Conservation (phyloP, 2,329 filamentous ascomycete genomes). For the Hymenoscyphus albidus region DNA sequence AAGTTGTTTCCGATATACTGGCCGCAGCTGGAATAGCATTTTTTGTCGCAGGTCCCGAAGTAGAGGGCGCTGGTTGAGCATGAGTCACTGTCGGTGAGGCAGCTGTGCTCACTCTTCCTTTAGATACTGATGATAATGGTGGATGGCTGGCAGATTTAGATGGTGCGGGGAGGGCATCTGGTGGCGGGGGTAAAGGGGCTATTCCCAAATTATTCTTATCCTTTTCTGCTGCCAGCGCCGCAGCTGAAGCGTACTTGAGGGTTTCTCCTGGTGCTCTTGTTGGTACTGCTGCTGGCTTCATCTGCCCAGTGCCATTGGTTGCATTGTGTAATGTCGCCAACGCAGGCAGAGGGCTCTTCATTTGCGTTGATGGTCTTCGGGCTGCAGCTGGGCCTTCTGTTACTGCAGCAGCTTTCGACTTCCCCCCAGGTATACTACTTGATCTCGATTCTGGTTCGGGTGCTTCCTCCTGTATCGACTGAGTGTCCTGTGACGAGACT, state of each 20-base stretch:
- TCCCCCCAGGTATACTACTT: slow-evolving; percentile 43
- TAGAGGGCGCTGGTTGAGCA: slow-evolving; percentile 42
- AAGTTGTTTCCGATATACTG: slow-evolving; percentile 38
- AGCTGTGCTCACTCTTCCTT: slow-evolving; percentile 52
- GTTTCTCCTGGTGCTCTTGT: slow-evolving; percentile 82
- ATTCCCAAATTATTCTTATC: slow-evolving; percentile 91
- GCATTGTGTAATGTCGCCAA: slow-evolving; percentile 82
- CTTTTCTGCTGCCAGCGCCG: slow-evolving; percentile 87
- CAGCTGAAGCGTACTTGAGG: slow-evolving; percentile 94
- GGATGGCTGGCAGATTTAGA: slow-evolving; percentile 38
- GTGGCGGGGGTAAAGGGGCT: slow-evolving; percentile 86
- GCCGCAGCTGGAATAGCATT: slow-evolving; percentile 34
- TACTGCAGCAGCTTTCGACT: slow-evolving; percentile 49
- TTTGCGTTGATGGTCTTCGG: slow-evolving; percentile 78
- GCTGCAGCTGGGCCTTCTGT: slow-evolving; percentile 55
- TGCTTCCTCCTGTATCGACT: slow-evolving; percentile 83
- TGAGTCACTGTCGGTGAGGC: slow-evolving; percentile 50
- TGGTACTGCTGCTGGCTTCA: slow-evolving; percentile 91
- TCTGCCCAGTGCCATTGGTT: slow-evolving; percentile 59
- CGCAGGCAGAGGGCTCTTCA: slow-evolving; percentile 92
- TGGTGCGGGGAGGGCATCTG: slow-evolving; percentile 54
- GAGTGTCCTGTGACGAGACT: slow-evolving; percentile 90
- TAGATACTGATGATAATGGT: slow-evolving; percentile 39
- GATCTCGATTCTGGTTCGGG: slow-evolving; percentile 54
- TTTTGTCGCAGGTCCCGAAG: slow-evolving; percentile 37